Evolutionary conservation across 2,329 filamentous ascomycete genomes (phyloP).

Genomic region (Plectosphaerella sp.): DNA sequence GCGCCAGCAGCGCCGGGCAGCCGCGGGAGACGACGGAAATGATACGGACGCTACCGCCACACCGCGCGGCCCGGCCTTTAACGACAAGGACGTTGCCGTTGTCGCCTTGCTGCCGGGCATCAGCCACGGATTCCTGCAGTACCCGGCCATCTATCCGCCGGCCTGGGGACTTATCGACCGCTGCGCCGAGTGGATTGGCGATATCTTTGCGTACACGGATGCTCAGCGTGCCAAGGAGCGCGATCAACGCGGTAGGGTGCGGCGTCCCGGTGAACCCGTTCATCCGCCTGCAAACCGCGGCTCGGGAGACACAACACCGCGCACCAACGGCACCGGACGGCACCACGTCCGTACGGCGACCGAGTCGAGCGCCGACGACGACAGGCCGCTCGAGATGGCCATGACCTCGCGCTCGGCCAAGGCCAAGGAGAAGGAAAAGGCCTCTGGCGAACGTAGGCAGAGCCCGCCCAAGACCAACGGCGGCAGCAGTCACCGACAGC

Average conservation of each 20-base stretch:
- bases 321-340: constrained; percentile 14
- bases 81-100: constrained; percentile 73
- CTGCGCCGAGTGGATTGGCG: constrained; percentile 75
- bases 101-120: constrained; percentile 84
- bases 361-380: constrained; percentile 74
- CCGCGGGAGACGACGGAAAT: constrained; percentile 30
- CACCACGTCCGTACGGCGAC: constrained; percentile 34
- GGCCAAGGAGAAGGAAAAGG: constrained; percentile 14
- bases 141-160: constrained; percentile 81
- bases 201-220: constrained; percentile 60
- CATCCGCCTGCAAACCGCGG: constrained; percentile 5
- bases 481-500: background rate
- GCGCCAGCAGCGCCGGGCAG: constrained; percentile 32
- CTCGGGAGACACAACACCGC: background rate
- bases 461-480: constrained; percentile 3
- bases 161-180: constrained; percentile 84
- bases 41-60: constrained; percentile 33
- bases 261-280: constrained; percentile 2
- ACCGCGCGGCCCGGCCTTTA: constrained; percentile 45
- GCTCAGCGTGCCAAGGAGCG: constrained; percentile 19
- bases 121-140: constrained; percentile 90
- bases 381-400: constrained; percentile 76
- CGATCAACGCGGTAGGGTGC: constrained; percentile 5
- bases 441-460: constrained; percentile 12
- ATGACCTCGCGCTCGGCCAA: constrained; percentile 41